Conservation (phyloP, 2,329 filamentous ascomycete genomes). For the Cytospora leucostoma region DNA sequence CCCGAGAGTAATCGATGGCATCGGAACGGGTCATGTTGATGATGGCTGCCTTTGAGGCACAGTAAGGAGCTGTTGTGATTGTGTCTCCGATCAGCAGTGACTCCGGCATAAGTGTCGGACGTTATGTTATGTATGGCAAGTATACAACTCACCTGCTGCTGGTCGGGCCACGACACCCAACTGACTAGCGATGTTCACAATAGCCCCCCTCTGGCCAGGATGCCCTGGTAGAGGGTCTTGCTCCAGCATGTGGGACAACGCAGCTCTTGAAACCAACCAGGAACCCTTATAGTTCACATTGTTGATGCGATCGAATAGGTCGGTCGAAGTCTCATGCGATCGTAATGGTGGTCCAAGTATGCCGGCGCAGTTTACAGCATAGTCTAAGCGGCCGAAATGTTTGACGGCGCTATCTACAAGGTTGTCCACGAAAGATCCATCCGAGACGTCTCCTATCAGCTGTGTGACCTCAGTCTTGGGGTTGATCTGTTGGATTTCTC, state of each 20-base stretch:
- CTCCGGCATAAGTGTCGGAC: neutral
- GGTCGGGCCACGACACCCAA: constrained; percentile 52
- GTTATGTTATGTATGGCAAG: neutral
- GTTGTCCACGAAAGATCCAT: constrained; percentile 45
- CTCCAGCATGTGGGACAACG: constrained; percentile 47
- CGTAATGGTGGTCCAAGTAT: constrained; percentile 46
- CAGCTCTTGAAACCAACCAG: constrained; percentile 50
- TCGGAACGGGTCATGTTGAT: constrained; percentile 59
- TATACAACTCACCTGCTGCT: constrained; percentile 42
- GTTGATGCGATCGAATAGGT: constrained; percentile 55
- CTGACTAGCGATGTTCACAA: constrained; percentile 57
- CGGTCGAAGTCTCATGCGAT: constrained; percentile 48
- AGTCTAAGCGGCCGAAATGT: constrained; percentile 52
- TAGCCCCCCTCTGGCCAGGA: constrained; percentile 45
- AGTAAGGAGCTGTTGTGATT: constrained; percentile 51
- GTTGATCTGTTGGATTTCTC: constrained; percentile 38
- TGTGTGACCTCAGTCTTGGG: constrained; percentile 39
- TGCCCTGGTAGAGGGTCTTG: constrained; percentile 47
- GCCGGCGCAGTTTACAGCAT: constrained; percentile 58
- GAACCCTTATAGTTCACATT: constrained; percentile 56
- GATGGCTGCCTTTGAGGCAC: constrained; percentile 59
- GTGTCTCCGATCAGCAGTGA: neutral
- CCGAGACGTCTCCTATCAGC: constrained; percentile 48
- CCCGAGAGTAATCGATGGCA: constrained; percentile 56
- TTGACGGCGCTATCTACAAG: constrained; percentile 39